Evolutionary conservation across 257 asterid genomes (phyloP).

Genomic region (Thymus mandschuricus): DNA sequence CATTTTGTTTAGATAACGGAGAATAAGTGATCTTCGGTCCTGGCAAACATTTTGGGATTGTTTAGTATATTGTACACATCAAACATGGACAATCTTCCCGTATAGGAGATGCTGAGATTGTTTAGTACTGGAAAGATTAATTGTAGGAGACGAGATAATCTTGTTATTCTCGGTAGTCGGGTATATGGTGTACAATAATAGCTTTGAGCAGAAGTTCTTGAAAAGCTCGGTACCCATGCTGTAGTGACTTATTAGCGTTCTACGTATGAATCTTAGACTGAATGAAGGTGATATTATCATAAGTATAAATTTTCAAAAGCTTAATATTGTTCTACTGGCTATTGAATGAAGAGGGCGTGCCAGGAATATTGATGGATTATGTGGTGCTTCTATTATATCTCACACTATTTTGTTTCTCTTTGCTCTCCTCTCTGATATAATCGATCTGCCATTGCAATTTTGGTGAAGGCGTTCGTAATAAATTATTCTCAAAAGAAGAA

Average conservation of each 20-base stretch:
- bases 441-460: constrained; percentile 7
- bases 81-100: background rate
- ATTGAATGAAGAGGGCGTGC: background rate
- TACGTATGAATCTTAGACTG: constrained; percentile 4
- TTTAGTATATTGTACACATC: background rate
- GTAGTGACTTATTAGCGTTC: constrained; percentile 21
- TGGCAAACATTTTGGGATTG: background rate
- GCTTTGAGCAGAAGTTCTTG: constrained; percentile 19
- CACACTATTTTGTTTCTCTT: background rate
- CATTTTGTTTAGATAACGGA: background rate
- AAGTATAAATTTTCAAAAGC: background rate
- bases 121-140: background rate
- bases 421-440: background rate
- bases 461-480: constrained; percentile 62
- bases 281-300: background rate
- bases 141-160: background rate
- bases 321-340: background rate
- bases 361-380: background rate
- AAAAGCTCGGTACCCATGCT: background rate
- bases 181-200: background rate
- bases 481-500: constrained; percentile 76
- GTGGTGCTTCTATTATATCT: constrained; percentile 22
- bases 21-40: background rate
- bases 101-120: background rate
- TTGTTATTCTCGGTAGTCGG: background rate